Base-by-base conservation (phyloP, 1,284 basidiomycete species). In the Ganoderma sp. region DNA sequence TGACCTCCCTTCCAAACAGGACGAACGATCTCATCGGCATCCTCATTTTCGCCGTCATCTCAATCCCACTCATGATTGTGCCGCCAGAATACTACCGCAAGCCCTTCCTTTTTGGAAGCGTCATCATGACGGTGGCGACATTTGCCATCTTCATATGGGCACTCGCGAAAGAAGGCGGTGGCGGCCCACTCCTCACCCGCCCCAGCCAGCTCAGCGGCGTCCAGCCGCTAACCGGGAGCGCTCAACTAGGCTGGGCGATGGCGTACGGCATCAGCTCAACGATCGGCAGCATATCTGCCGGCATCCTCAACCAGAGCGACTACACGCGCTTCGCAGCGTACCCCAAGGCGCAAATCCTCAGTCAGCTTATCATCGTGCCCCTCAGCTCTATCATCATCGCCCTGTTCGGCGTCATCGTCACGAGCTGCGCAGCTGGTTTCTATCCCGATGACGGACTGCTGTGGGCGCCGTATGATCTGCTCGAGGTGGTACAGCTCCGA, bases 271-370 rank as follows among this genome's bases (percentile, higher is more conserved):
- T 74, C 63, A 72, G 69, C 67, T 73, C 73, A 9, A 73, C 71
- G 10, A 70, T 74, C 34, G 73, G 73, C 32, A 56, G 65, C 15
- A 73, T 72, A 48, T 69, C 67, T 50, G 72, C 73, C 0, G 73
- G 73, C 17, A 73, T 74, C 60, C 68, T 74, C 22, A 74, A 74
- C 64, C 70, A 74, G 61, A 74, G 72, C 68, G 73, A 74, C 67
- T 74, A 72, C 68, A 72, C 73, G 9, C 72, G 73, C 37, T 74
- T 74, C 62, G 73, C 73, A 4, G 64, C 71, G 34, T 67, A 71
- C 25, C 73, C 73, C 0, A 67, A 69, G 32, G 73, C 73, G 22
- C 71, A 72, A 61, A 69, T 72, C 28, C 14, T 68, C 34, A 70
- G 68, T 58, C 71, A 72, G 57, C 60, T 68, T 25, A 66, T 71